Evolutionary conservation across 108 stramenopile genomes (phyloP).

Genomic region (Nitzschia putrida): DNA sequence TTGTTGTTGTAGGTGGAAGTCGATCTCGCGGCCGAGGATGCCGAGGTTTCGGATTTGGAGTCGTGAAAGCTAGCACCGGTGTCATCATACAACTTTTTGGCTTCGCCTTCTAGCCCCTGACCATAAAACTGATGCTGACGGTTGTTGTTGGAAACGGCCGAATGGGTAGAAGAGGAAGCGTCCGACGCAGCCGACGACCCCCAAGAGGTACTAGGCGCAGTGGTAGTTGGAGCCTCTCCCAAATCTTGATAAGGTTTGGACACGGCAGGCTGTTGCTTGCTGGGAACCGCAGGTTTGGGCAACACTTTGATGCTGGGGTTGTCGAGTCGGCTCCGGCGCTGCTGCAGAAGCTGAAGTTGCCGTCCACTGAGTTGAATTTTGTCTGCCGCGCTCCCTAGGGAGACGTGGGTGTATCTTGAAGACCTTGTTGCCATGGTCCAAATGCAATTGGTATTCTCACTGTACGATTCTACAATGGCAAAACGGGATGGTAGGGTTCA

Average conservation of each 20-base stretch:
- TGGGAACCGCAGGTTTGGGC: conserved; percentile 1
- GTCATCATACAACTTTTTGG: conserved; percentile 41
- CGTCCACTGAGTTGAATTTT: conserved; percentile 16
- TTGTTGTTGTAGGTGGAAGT: neutral
- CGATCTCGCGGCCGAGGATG: neutral
- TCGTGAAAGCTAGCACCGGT: conserved; percentile 33
- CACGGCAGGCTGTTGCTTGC: neutral
- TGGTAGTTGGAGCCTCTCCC: conserved; percentile 21
- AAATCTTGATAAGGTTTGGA: neutral
- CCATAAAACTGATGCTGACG: conserved; percentile 30
- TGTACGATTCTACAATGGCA: neutral
- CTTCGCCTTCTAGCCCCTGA: conserved; percentile 5
- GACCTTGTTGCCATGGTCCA: conserved; percentile 16
- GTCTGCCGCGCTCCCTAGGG: conserved; percentile 18
- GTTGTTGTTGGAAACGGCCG: neutral
- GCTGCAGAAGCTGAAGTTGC: conserved; percentile 21
- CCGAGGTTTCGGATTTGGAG: conserved; percentile 24
- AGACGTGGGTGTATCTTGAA: conserved; percentile 11
- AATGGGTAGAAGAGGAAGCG: neutral
- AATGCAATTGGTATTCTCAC: neutral
- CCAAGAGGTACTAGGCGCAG: conserved; percentile 30
- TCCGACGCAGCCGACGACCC: conserved; percentile 23
- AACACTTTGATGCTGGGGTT: neutral
- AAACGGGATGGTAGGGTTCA: neutral
- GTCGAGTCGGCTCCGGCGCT: neutral